Conservation (phyloP, 805 yeast species). For the Hanseniaspora jakobsenii region DNA sequence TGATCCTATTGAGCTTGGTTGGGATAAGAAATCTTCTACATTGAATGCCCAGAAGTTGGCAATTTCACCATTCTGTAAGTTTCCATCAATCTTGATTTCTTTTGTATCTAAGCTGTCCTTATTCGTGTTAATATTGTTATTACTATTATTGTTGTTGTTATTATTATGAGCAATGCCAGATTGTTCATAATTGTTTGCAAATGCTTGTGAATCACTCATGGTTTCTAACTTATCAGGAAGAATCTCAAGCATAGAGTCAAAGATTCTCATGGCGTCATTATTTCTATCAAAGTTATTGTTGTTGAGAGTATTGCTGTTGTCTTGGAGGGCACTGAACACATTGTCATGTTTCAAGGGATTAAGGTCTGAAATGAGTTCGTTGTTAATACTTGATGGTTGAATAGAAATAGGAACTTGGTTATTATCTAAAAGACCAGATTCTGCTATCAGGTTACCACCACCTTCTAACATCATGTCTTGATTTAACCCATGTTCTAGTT, state of each 20-base stretch:
- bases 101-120: too few relatives aligned
- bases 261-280: constrained; percentile 10
- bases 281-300: background rate
- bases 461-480: too few relatives aligned
- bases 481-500: constrained; percentile 10
- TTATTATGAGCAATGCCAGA: constrained; percentile 5
- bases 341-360: background rate
- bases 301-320: constrained; percentile 6
- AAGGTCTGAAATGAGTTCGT: constrained; percentile 9
- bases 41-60: constrained; percentile 33
- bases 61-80: constrained; percentile 30
- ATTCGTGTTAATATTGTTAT: too few relatives aligned
- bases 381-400: constrained; percentile 12
- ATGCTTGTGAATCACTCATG: constrained; percentile 3
- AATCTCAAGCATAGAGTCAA: constrained; percentile 29
- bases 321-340: too few relatives aligned
- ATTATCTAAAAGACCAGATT: constrained; percentile 9
- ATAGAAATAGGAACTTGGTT: constrained; percentile 3
- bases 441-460: too few relatives aligned
- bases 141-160: too few relatives aligned
- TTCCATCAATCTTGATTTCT: constrained; percentile 22
- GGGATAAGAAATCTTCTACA: constrained; percentile 29
- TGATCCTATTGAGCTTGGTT: constrained; percentile 28
- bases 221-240: constrained; percentile 27
- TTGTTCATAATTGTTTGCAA: background rate